Base-by-base conservation (phyloP, 2,329 filamentous ascomycete genomes). In the Colletotrichum scovillei region DNA sequence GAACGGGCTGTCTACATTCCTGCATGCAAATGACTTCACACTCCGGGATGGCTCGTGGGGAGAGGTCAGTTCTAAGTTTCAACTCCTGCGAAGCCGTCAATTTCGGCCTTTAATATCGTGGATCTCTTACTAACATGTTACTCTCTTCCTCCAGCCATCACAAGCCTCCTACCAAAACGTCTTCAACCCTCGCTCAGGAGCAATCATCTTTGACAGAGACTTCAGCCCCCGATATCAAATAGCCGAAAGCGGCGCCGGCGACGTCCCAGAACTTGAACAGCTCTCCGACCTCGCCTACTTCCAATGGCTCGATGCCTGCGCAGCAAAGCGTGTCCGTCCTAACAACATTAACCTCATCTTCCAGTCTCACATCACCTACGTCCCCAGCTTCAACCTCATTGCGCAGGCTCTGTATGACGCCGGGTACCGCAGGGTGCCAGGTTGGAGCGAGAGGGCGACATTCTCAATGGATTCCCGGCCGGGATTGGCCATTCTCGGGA, bases 241-340 rank as follows among this genome's bases (percentile, higher is more conserved):
- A 11, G 16, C 14, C 0, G 16, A 32, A 0, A 9, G 5, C 30
- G 7, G 16, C 1, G 5, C 19, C 8, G 42, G 58, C 16, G 2
- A 24, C 16, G 19, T 63, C 1, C 67, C 67, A 0, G 67, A 69
- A 6, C 24, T 63, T 19, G 52, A 63, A 14, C 52, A 32, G 4
- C n/a, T 63, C 8, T 69, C 67, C 22, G 67, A 69, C 26, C 3
- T 69, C 32, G 30, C 58, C 19, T 69, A 42, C 26, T 69, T 69
- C 24, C 58, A 69, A 32, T 69, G 67, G 67, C 46, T 56, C 2
- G 11, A 12, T 5, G 58, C 22, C 9, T 63, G 67, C 59, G 5
- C 19, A 0, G 26, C 4, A 0, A 57, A 32, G 0, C 9, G 11
- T 0, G 14, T 57, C n/a, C 3, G 22, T 9, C 16, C 52, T 5